These are phyloP conservation scores for Chenopodium formosanum DNA, from an alignment of 148 eudicot genomes.

Conservation along the genomic window DNA sequence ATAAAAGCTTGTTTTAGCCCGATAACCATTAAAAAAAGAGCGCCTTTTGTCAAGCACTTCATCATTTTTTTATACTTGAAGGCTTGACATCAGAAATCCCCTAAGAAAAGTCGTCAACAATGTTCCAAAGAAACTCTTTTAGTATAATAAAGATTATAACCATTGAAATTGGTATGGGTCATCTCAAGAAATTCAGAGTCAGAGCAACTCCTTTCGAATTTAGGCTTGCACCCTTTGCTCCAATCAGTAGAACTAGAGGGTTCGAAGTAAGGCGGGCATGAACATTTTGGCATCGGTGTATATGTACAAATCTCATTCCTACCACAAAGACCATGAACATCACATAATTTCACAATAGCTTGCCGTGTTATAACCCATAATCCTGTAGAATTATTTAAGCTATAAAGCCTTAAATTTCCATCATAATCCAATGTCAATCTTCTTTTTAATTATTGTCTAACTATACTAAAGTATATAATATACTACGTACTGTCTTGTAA, in stretches of 20 bases:
- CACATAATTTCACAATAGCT: slow-evolving; percentile 42
- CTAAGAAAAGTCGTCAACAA: too few relatives aligned
- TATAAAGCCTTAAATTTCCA: slow-evolving; percentile 60
- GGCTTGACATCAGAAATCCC: too few relatives aligned
- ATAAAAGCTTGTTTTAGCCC: too few relatives aligned
- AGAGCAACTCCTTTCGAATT: slow-evolving; percentile 30
- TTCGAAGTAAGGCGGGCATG: slow-evolving; percentile 54
- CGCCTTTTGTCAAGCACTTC: too few relatives aligned
- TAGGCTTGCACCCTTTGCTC: slow-evolving; percentile 56
- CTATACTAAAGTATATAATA: too few relatives aligned
- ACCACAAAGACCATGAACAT: slow-evolving; percentile 60
- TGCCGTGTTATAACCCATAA: slow-evolving; percentile 47
- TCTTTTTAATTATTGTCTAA: slow-evolving; percentile 26
- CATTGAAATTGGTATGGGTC: slow-evolving; percentile 45
- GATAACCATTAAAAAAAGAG: too few relatives aligned
- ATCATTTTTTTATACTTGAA: too few relatives aligned
- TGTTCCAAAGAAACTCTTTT: too few relatives aligned
- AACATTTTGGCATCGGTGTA: slow-evolving; percentile 40
- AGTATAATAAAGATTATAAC: slow-evolving; percentile 38
- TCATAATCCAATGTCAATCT: slow-evolving; percentile 51
- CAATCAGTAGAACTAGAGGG: slow-evolving; percentile 36
- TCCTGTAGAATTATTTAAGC: slow-evolving; percentile 42
- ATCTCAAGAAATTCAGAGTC: slow-evolving; percentile 47
- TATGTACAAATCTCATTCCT: slow-evolving; percentile 50
- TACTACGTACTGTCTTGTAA: too few relatives aligned